Conservation (phyloP, 352 stramenopile species). For the Globisporangium spiculum region DNA sequence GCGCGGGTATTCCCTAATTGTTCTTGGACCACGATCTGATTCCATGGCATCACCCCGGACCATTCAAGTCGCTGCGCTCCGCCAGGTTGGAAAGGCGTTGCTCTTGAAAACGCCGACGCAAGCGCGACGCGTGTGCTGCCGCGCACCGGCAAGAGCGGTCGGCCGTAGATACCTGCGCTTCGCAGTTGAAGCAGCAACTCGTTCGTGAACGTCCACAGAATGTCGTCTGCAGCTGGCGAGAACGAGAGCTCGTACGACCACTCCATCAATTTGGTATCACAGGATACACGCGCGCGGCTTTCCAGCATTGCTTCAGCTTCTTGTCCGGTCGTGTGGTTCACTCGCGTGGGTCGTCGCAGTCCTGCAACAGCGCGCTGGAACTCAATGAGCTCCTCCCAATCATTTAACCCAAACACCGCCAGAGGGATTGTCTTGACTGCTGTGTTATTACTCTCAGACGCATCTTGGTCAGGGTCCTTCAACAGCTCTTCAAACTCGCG, state of each 20-base stretch:
- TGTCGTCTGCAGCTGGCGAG: conserved; percentile 26
- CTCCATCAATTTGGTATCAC: conserved; percentile 24
- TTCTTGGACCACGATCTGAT: conserved; percentile 16
- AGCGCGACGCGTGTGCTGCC: conserved; percentile 15
- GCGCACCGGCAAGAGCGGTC: conserved; percentile 23
- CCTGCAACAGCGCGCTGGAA: conserved; percentile 39
- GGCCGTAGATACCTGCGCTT: conserved; percentile 38
- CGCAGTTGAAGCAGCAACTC: conserved; percentile 38
- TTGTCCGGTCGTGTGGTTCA: background rate
- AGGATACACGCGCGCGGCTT: conserved; percentile 19
- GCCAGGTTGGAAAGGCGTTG: conserved; percentile 12
- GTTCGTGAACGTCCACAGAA: conserved; percentile 44
- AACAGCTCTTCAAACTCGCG: conserved; percentile 7
- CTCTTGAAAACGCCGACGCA: conserved; percentile 18
- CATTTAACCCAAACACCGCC: conserved; percentile 45
- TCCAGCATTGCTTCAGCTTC: conserved; percentile 22
- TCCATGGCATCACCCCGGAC: conserved; percentile 13
- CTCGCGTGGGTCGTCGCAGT: conserved; percentile 24
- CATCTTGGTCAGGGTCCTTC: background rate
- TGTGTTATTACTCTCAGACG: conserved; percentile 2
- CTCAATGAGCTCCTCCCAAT: conserved; percentile 46
- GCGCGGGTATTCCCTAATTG: background rate
- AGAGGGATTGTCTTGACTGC: conserved; percentile 24
- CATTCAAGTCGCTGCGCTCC: conserved; percentile 9
- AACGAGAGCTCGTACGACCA: conserved; percentile 38